Evolutionary conservation across 352 stramenopile species (phyloP).

Genomic region (Blastocystis sp.): DNA sequence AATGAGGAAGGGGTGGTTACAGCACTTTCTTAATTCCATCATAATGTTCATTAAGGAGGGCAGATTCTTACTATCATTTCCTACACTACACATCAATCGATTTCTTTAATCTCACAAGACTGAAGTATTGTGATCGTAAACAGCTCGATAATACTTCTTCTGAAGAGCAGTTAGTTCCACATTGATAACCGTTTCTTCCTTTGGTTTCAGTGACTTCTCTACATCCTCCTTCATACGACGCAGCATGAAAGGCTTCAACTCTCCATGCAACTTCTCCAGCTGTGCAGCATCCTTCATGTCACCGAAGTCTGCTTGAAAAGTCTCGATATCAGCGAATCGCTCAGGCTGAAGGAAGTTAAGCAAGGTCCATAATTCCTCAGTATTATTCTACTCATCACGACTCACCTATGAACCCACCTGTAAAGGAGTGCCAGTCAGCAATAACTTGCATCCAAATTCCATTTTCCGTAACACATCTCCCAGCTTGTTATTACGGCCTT

Average conservation of each 20-base stretch:
- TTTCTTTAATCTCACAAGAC: constrained; percentile 80
- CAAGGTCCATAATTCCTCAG: constrained; percentile 92
- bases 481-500: constrained; percentile 95
- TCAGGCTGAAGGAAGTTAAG: constrained; percentile 92
- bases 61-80: constrained; percentile 73
- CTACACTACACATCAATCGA: constrained; percentile 64
- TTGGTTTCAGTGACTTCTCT: constrained; percentile 90
- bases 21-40: constrained; percentile 98
- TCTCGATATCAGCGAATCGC: constrained; percentile 82
- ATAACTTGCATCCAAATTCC: constrained; percentile 78
- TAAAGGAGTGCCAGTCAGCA: constrained; percentile 90
- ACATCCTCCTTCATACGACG: constrained; percentile 94
- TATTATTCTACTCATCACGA: constrained; percentile 79
- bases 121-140: constrained; percentile 98
- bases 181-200: constrained; percentile 90
- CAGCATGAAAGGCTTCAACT: constrained; percentile 89
- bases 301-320: constrained; percentile 87
- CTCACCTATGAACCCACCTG: constrained; percentile 71
- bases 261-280: constrained; percentile 86
- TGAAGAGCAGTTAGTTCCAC: constrained; percentile 95
- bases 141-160: constrained; percentile 97
- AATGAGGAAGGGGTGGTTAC: constrained; percentile 98
- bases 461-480: constrained; percentile 78
- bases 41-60: constrained; percentile 96
- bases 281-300: constrained; percentile 85